Percentiles rank a stretch among this genome's conserved stretches.
Conservation (phyloP, 148 eudicot genomes). For the Chenopodium quinoa region DNA sequence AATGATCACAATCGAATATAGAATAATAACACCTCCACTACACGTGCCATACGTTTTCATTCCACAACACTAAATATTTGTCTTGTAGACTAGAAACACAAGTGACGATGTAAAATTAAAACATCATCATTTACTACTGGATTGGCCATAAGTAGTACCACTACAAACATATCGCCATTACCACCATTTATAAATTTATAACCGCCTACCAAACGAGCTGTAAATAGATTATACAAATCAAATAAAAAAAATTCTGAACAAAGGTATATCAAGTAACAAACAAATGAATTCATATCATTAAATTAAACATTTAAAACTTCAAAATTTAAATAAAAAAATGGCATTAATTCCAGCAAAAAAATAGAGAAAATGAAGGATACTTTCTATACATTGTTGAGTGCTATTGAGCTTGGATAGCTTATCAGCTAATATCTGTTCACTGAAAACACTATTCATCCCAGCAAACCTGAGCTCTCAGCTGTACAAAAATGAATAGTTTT, state of each 20-base stretch:
- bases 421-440: slow-evolving; percentile 75
- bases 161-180: too few relatives aligned
- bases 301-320: not conserved
- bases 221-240: too few relatives aligned
- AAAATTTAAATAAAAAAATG: not conserved
- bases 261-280: not conserved
- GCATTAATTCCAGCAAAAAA: not conserved
- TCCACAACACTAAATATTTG: not conserved
- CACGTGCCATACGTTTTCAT: not conserved
- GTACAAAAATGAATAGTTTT: not conserved
- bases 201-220: too few relatives aligned
- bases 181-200: too few relatives aligned
- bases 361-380: slow-evolving; percentile 53
- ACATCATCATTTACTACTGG: slow-evolving; percentile 4
- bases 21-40: not conserved
- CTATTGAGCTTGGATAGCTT: slow-evolving; percentile 89
- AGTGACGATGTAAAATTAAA: not conserved
- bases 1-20: not conserved
- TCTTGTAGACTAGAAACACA: not conserved
- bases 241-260: not conserved
- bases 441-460: slow-evolving; percentile 87
- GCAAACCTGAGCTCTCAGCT: not conserved
- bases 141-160: not conserved
- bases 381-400: slow-evolving; percentile 90
- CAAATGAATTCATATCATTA: slow-evolving; percentile 12